Evolutionary conservation across 2,329 filamentous ascomycete species (phyloP).

Genomic region (Claviceps digitariae): DNA sequence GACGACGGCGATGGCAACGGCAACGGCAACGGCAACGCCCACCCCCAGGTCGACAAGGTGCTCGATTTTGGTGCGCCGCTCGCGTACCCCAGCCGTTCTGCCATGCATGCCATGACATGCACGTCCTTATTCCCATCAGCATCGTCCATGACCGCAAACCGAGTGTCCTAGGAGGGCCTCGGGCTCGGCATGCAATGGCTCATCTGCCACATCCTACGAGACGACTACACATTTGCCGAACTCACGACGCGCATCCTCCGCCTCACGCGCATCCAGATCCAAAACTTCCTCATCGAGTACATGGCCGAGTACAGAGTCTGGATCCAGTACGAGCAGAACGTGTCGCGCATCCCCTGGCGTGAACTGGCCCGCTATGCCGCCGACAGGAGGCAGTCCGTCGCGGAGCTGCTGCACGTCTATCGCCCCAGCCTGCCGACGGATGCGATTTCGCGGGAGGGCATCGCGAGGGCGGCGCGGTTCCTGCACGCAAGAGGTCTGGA

Average conservation of each 20-base stretch:
- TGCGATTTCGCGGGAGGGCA: conserved; percentile 7
- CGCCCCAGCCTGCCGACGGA: conserved; percentile 15
- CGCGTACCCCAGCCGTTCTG: not conserved
- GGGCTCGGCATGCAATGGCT: conserved; percentile 14
- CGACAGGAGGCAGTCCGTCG: conserved; percentile 4
- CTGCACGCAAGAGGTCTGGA: conserved; percentile 5
- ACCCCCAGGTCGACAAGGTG: not conserved
- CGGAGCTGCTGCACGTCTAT: conserved; percentile 6
- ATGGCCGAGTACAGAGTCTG: conserved; percentile 10
- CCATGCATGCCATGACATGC: not conserved
- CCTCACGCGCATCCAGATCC: conserved; percentile 11
- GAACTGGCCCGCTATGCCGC: conserved; percentile 6
- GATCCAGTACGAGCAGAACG: conserved; percentile 9
- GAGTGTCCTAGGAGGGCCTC: conserved; percentile 13
- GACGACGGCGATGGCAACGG: not conserved
- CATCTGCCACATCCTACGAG: conserved; percentile 12
- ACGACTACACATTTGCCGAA: conserved; percentile 10
- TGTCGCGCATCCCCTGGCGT: conserved; percentile 6
- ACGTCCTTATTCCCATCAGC: not conserved
- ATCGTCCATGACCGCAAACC: not conserved
- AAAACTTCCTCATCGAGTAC: conserved; percentile 12
- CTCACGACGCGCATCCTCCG: conserved; percentile 8
- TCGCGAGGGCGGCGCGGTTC: conserved; percentile 9
- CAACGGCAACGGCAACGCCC: not conserved
- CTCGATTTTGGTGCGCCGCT: not conserved